Evolutionary conservation across 192 early-diverging fungal genomes (phyloP), one percentile per base, ranked within the genome.

Genomic region (Backusella liffmaniae): DNA sequence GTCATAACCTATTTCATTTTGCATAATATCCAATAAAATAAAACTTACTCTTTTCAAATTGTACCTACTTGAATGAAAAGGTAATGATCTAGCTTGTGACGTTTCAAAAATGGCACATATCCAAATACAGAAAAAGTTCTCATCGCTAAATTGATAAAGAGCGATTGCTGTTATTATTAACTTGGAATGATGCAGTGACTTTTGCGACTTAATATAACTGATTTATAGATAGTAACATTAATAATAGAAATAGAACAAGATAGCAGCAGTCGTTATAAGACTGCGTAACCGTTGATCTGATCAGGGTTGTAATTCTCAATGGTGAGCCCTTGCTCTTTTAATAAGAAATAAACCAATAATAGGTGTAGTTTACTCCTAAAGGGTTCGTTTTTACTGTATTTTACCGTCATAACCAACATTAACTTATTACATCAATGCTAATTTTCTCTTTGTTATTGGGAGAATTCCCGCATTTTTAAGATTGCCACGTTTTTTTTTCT

Each of bases 401-500:
- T 62, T 62, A 62, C 56, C 56, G 56, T 12, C 56, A 62, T 26
- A 26, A 13, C 23, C 12, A 49, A 62, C 9, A 29, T 29, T 62
- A 29, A 12, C 2, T 26, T 62, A 26, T 62, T 62, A 62, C 56
- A 23, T 29, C 13, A 62, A 13, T 26, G 26, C 26, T 23, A 23
- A 10, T 29, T 62, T 29, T 26, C 4, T 62, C 37, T 62, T 62
- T 62, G 9, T 26, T 62, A 12, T 59, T 59, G 23, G 18, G 53
- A 59, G 53, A 59, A 59, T 59, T 59, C 53, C 53, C 53, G 53
- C 53, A 23, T 23, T 59, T 59, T 59, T 62, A 62, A 29, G 21
- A 62, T 62, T 62, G 56, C 56, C 56, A 62, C 56, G 56, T 62
- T 62, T 62, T 59, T 59, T 59, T 59, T 59, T 29, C 5, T 5